Base-by-base conservation (phyloP, 1,284 basidiomycete species). In the Neonothopanus nambi region DNA sequence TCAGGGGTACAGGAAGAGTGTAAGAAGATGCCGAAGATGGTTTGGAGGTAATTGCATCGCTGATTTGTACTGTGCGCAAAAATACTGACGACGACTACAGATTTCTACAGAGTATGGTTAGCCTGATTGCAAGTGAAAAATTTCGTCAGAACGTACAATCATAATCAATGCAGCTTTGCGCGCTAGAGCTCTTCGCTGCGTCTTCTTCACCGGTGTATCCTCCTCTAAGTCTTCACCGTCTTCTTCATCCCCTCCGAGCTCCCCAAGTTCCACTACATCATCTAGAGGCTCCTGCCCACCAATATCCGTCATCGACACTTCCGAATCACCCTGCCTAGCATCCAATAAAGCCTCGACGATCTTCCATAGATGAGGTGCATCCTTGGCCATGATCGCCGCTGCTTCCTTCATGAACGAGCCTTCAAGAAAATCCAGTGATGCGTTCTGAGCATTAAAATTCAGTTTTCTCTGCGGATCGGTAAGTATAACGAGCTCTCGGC, bases 1-100 rank as follows among this genome's bases (percentile, higher is more conserved):
- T 54, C 47, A 17, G 52, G 52, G 6, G 30, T 37, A 26, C 21
- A 40, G 15, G 33, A 35, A 5, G 52, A 54, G 17, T 54, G 52
- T 26, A 49, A 50, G 39, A 54, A n/a, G n/a, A n/a, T n/a, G n/a
- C n/a, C n/a, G n/a, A n/a, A n/a, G n/a, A n/a, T n/a, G n/a, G n/a
- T n/a, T n/a, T n/a, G n/a, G n/a, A n/a, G n/a, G n/a, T n/a, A n/a
- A n/a, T n/a, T n/a, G n/a, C n/a, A n/a, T n/a, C n/a, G n/a, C n/a
- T n/a, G n/a, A n/a, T n/a, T n/a, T n/a, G n/a, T n/a, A n/a, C n/a
- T n/a, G n/a, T n/a, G n/a, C n/a, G n/a, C n/a, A n/a, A n/a, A n/a
- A n/a, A n/a, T n/a, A n/a, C n/a, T n/a, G n/a, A n/a, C n/a, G n/a
- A n/a, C n/a, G n/a, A n/a, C n/a, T n/a, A n/a, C n/a, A n/a, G n/a